These are phyloP conservation scores for Micromonas pusilla DNA, from an alignment of 139 green algal genomes.

Conservation along the genomic window DNA sequence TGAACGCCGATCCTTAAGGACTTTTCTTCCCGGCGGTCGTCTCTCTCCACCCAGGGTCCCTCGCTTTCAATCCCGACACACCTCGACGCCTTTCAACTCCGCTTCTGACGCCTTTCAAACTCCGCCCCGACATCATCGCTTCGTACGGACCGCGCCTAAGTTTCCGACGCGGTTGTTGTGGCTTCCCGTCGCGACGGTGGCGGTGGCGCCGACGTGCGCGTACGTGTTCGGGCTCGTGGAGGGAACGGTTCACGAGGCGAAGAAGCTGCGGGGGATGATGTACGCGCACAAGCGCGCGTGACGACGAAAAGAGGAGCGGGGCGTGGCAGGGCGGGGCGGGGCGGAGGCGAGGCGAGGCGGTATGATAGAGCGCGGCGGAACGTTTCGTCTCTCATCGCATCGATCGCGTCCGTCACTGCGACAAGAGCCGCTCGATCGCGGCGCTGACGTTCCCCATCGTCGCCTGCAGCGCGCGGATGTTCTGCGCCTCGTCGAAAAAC, in stretches of 20 bases:
- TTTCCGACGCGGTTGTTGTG: neutral
- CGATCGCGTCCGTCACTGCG: neutral
- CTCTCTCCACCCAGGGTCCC: too few relatives aligned
- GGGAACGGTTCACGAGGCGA: neutral
- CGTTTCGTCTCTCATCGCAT: neutral
- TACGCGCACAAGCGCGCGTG: neutral
- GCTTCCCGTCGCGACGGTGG: neutral
- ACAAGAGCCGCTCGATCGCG: constrained; percentile 31
- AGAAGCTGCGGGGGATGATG: neutral
- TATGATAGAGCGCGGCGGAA: neutral
- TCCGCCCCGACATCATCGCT: too few relatives aligned
- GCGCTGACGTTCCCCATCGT: constrained; percentile 33
- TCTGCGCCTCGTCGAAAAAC: constrained; percentile 32
- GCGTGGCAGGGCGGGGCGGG: neutral
- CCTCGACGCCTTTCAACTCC: too few relatives aligned
- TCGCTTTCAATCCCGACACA: too few relatives aligned
- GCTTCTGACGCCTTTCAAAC: too few relatives aligned
- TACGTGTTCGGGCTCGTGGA: neutral
- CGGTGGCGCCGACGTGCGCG: neutral
- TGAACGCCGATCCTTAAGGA: too few relatives aligned
- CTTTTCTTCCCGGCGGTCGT: neutral
- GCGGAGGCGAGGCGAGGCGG: too few relatives aligned
- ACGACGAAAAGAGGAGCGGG: neutral
- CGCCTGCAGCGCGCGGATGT: constrained; percentile 29
- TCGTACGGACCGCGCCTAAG: too few relatives aligned